A percentile compares a stretch with the other conserved stretches of the same genome.
These are phyloP conservation scores for Pisolithus albus DNA, from an alignment of 768 basidiomycete genomes.

Conservation along the genomic window DNA sequence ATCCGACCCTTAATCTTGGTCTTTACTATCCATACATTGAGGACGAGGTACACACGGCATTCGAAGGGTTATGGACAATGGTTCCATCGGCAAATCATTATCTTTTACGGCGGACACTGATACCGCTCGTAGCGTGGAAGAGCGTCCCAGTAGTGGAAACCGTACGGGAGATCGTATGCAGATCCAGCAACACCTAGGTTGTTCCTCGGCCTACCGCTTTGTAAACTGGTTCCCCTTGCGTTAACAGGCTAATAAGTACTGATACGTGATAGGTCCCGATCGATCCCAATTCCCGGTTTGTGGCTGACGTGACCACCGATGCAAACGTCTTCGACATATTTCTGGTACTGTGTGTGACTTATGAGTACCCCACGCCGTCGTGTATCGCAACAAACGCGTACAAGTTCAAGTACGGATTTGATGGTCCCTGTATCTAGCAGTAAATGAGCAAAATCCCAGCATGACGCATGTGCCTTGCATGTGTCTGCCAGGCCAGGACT, in stretches of 20 bases:
- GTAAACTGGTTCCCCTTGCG: conserved; percentile 16
- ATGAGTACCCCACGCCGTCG: no score
- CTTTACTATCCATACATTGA: conserved; percentile 33
- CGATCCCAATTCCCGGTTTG: conserved; percentile 24
- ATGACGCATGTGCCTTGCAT: no score
- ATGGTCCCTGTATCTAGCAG: no score
- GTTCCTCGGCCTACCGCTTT: conserved; percentile 46
- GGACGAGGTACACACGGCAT: conserved; percentile 38
- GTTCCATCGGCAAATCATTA: conserved; percentile 2
- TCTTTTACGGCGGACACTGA: neutral
- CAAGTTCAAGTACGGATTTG: neutral
- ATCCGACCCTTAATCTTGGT: conserved; percentile 34
- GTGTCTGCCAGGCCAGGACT: no score
- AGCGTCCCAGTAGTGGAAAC: conserved; percentile 20
- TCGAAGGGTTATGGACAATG: conserved; percentile 28
- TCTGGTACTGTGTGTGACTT: conserved; percentile 23
- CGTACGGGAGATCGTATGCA: conserved; percentile 31
- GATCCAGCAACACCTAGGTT: conserved; percentile 37
- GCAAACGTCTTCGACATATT: conserved; percentile 18
- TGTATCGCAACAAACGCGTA: no score
- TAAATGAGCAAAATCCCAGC: no score
- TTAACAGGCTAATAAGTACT: neutral
- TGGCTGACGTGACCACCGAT: conserved; percentile 21
- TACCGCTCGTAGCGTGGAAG: conserved; percentile 32
- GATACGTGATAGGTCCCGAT: conserved; percentile 30